A percentile compares a stretch with the other conserved stretches of the same genome.
Evolutionary conservation across 768 basidiomycete species (phyloP).

Genomic region (Hericium erinaceus): DNA sequence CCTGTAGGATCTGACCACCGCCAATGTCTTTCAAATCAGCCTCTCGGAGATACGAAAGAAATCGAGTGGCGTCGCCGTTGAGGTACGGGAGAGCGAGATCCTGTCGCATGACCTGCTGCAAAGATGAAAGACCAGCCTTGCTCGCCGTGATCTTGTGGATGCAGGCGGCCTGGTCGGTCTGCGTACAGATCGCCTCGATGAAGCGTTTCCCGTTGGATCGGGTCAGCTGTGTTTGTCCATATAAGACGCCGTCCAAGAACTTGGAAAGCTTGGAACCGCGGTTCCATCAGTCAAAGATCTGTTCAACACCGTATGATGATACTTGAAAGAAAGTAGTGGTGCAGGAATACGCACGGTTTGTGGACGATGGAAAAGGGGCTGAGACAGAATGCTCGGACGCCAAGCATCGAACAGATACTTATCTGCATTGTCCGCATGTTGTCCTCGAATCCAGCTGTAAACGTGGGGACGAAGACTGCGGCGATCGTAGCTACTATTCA

Average conservation of each 20-base stretch:
- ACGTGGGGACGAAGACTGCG: too few relatives aligned
- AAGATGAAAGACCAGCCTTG: constrained; percentile 24
- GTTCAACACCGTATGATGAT: neutral
- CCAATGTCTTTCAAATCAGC: constrained; percentile 29
- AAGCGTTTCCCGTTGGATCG: constrained; percentile 26
- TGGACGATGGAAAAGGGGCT: too few relatives aligned
- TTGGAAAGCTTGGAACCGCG: constrained; percentile 24
- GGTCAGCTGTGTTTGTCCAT: constrained; percentile 20
- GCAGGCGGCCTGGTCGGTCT: constrained; percentile 29
- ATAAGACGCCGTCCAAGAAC: constrained; percentile 25
- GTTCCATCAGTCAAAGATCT: neutral
- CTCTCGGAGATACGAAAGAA: constrained; percentile 31
- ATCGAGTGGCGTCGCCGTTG: constrained; percentile 29
- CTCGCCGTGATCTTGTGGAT: constrained; percentile 29
- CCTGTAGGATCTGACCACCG: constrained; percentile 32
- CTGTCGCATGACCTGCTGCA: constrained; percentile 34
- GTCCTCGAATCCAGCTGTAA: too few relatives aligned
- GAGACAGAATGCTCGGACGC: too few relatives aligned
- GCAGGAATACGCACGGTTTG: too few relatives aligned
- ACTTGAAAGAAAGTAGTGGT: neutral
- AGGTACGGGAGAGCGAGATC: constrained; percentile 30
- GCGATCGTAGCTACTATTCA: too few relatives aligned
- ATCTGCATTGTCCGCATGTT: too few relatives aligned
- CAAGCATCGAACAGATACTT: too few relatives aligned
- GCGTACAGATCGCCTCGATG: constrained; percentile 35